phyloP scores from a whole-genome alignment of 768 basidiomycete species.

The Hydnomerulius pinastri region DNA sequence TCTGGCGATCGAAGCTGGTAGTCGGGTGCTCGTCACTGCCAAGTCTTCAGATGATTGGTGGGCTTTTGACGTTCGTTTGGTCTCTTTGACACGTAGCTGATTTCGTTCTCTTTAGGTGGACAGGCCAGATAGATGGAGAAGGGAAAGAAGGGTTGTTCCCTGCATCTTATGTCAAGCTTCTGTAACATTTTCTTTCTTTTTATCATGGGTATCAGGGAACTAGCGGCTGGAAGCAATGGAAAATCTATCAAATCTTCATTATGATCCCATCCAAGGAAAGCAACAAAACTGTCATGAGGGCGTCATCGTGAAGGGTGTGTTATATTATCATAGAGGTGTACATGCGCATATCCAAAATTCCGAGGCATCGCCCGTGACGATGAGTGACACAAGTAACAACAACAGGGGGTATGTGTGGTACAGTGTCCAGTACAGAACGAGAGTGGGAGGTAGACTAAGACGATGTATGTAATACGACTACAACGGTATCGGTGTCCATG shows the following conservation, averaged over 20 bases:
- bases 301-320: not conserved
- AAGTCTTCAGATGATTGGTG: conserved; percentile 78
- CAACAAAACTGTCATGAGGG: too few species aligned
- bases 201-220: not conserved
- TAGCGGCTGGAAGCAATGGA: not conserved
- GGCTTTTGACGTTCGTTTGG: conserved; percentile 20
- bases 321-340: not conserved
- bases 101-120: conserved; percentile 54
- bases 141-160: conserved; percentile 64
- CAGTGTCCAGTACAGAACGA: conserved; percentile 34
- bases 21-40: conserved; percentile 64
- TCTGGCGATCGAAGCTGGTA: conserved; percentile 55
- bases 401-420: conserved; percentile 28
- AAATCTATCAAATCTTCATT: too few species aligned
- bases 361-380: conserved; percentile 6
- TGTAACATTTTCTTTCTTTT: conserved; percentile 33
- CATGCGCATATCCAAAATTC: conserved; percentile 4
- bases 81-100: conserved; percentile 7
- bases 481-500: conserved; percentile 26
- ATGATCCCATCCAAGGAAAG: too few species aligned
- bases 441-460: conserved; percentile 29
- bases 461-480: conserved; percentile 24
- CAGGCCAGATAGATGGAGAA: conserved; percentile 59
- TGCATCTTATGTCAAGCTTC: conserved; percentile 65
- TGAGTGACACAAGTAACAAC: conserved; percentile 23